phyloP scores from a whole-genome alignment of 2,329 filamentous ascomycete genomes.

The Calycina herbarum region DNA sequence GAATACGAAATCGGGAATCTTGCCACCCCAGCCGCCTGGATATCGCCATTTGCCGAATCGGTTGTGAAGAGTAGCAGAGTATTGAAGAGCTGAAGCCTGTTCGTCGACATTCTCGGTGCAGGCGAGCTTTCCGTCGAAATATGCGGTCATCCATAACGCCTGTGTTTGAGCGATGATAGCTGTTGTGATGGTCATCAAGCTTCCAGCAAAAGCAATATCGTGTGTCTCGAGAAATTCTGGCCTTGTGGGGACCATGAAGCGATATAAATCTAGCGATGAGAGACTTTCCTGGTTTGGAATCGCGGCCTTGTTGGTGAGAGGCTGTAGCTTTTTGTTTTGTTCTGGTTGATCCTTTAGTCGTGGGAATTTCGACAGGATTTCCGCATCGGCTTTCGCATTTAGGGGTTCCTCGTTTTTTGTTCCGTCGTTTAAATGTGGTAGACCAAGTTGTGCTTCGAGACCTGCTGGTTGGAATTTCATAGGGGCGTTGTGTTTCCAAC shows the following conservation, averaged over 20 bases:
- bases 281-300: constrained; percentile 8
- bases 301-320: constrained; percentile 39
- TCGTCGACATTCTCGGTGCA: neutral
- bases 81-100: constrained; percentile 41
- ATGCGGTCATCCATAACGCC: constrained; percentile 65
- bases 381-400: constrained; percentile 41
- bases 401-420: neutral
- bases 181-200: constrained; percentile 46
- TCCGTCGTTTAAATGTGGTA: constrained; percentile 47
- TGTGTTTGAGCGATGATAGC: constrained; percentile 47
- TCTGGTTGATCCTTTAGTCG: constrained; percentile 52
- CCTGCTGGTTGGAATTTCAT: constrained; percentile 53
- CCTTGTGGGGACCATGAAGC: constrained; percentile 48
- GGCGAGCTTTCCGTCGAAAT: constrained; percentile 51
- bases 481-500: constrained; percentile 56
- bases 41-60: constrained; percentile 72
- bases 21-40: constrained; percentile 62
- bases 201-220: constrained; percentile 49
- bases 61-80: constrained; percentile 62
- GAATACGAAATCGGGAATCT: constrained; percentile 71
- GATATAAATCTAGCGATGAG: constrained; percentile 39
- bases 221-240: constrained; percentile 40
- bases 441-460: constrained; percentile 48
- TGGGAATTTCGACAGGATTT: constrained; percentile 56
- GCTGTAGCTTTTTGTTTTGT: constrained; percentile 47